phyloP scores from a whole-genome alignment of 202 grass and related monocot species.

The Carex arenaria region DNA sequence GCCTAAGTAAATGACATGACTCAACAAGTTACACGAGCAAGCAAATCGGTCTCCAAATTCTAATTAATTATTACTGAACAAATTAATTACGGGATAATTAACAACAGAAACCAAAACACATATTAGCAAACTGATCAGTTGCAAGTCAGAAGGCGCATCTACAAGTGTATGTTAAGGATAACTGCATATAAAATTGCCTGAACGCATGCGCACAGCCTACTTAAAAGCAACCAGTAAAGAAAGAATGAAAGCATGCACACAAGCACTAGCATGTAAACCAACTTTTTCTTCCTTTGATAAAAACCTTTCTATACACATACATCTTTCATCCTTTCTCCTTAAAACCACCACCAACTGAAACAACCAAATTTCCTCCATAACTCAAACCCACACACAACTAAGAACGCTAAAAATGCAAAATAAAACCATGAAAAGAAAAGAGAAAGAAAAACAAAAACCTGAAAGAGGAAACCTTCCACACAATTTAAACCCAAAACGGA shows the following conservation, averaged over 20 bases:
- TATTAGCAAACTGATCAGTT: too few species aligned
- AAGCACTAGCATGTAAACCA: neutral
- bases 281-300: conserved; percentile 15
- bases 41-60: too few species aligned
- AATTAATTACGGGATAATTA: too few species aligned
- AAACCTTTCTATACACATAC: conserved; percentile 28
- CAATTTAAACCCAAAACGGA: conserved; percentile 28
- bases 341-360: conserved; percentile 15
- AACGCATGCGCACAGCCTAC: too few species aligned
- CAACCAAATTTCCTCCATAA: neutral
- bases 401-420: conserved; percentile 1
- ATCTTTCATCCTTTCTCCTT: conserved; percentile 16
- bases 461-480: neutral
- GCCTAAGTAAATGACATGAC: neutral
- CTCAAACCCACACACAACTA: conserved; percentile 6
- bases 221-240: neutral
- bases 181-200: too few species aligned
- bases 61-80: too few species aligned
- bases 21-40: neutral
- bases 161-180: too few species aligned
- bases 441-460: neutral
- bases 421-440: conserved; percentile 12
- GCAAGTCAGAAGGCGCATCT: too few species aligned
- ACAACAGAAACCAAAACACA: too few species aligned
- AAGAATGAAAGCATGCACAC: neutral